Evolutionary conservation across 768 basidiomycete species (phyloP).

Genomic region (Mycena amicta): DNA sequence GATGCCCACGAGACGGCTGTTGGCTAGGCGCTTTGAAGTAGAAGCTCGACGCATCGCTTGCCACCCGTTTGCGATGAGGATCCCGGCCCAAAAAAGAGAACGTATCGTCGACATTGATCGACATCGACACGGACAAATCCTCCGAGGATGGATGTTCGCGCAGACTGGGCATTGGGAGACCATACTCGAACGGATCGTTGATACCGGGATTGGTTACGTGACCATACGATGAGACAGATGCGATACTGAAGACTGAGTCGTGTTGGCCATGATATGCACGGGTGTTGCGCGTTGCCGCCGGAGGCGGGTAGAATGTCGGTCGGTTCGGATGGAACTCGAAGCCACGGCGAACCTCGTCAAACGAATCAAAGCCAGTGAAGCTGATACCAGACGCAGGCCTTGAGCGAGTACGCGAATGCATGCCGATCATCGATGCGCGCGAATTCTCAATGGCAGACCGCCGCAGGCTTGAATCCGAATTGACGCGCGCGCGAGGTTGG

Average conservation of each 20-base stretch:
- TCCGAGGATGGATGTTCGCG: constrained; percentile 60
- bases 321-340: constrained; percentile 72
- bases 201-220: constrained; percentile 62
- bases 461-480: constrained; percentile 48
- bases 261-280: constrained; percentile 46
- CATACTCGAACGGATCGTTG: constrained; percentile 77
- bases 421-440: constrained; percentile 25
- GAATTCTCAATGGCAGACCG: constrained; percentile 29
- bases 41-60: constrained; percentile 79
- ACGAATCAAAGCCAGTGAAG: constrained; percentile 74
- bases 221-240: constrained; percentile 81
- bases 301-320: constrained; percentile 67
- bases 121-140: constrained; percentile 56
- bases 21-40: constrained; percentile 58
- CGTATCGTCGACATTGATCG: constrained; percentile 70
- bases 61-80: constrained; percentile 55
- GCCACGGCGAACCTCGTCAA: constrained; percentile 76
- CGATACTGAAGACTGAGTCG: constrained; percentile 72
- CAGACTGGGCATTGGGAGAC: constrained; percentile 45
- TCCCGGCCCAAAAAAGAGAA: constrained; percentile 60
- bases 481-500: constrained; percentile 38
- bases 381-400: constrained; percentile 58
- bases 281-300: constrained; percentile 34
- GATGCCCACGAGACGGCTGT: constrained; percentile 45
- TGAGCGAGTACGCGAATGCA: constrained; percentile 36